Percentiles rank a stretch among this genome's conserved stretches.
phyloP scores from a whole-genome alignment of 352 stramenopile species.

The Phytophthora capsici region DNA sequence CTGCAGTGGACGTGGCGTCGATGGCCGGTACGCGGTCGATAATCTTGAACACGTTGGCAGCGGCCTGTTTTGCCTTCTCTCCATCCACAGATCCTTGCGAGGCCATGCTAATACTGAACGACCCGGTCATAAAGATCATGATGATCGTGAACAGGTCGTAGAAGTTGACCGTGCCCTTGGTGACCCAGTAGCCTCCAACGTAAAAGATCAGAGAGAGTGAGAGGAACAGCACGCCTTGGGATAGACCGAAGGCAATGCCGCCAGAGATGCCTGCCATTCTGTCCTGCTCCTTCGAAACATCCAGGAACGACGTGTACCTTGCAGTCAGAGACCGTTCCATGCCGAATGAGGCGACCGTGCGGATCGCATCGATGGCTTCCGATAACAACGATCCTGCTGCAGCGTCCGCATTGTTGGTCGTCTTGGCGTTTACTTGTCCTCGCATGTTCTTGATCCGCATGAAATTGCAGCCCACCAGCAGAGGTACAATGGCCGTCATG shows the following conservation, averaged over 20 bases:
- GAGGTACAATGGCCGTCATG: constrained; percentile 28
- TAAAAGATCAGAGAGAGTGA: constrained; percentile 1
- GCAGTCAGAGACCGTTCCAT: constrained; percentile 40
- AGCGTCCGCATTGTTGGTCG: constrained; percentile 48
- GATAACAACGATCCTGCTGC: constrained; percentile 43
- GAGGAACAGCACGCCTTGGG: constrained; percentile 52
- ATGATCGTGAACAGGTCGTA: constrained; percentile 59
- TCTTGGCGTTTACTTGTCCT: constrained; percentile 42
- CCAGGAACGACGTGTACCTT: constrained; percentile 38
- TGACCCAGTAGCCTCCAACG: constrained; percentile 31
- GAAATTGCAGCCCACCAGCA: constrained; percentile 43
- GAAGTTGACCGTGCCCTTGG: constrained; percentile 47
- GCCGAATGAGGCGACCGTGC: constrained; percentile 58
- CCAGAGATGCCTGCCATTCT: constrained; percentile 36
- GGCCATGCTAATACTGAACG: constrained; percentile 63
- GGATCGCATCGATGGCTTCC: constrained; percentile 55
- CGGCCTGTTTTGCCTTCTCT: constrained; percentile 64
- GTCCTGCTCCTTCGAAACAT: constrained; percentile 39
- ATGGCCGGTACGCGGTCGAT: constrained; percentile 72
- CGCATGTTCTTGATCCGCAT: constrained; percentile 49
- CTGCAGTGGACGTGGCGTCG: constrained; percentile 30
- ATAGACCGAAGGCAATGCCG: constrained; percentile 51
- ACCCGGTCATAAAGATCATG: constrained; percentile 50
- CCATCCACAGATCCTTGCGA: constrained; percentile 54
- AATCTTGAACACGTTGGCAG: constrained; percentile 76